Evolutionary conservation across 805 yeast species (phyloP).

Genomic region (Diddensiella santjacobensis): DNA sequence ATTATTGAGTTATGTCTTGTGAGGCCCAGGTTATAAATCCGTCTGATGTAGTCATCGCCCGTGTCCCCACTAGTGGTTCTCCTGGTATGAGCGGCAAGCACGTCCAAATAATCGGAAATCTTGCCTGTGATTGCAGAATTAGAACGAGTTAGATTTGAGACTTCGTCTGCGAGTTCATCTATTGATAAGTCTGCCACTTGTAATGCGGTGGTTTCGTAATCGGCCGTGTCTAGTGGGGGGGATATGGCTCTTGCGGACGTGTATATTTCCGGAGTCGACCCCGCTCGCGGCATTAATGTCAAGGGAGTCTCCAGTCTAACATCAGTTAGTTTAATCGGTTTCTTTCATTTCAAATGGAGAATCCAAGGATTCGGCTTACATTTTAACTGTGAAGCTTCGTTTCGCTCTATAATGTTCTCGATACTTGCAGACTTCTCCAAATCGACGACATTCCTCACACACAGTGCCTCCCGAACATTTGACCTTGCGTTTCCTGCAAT

Average conservation of each 20-base stretch:
- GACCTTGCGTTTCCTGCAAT: slow-evolving; percentile 19
- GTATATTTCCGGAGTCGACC: background rate
- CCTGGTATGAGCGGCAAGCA: background rate
- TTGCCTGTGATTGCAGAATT: background rate
- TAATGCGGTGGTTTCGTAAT: background rate
- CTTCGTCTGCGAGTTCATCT: background rate
- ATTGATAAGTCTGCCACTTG: background rate
- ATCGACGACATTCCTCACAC: slow-evolving; percentile 16
- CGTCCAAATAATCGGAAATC: background rate
- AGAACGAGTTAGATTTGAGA: background rate
- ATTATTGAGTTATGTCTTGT: background rate
- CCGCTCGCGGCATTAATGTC: background rate
- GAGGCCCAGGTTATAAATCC: background rate
- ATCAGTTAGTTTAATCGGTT: too few species aligned
- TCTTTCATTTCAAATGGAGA: too few species aligned
- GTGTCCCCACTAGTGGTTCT: background rate
- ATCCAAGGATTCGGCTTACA: slow-evolving; percentile 2
- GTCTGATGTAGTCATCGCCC: background rate
- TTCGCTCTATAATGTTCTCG: slow-evolving; percentile 21
- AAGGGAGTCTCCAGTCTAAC: background rate
- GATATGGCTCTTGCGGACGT: background rate
- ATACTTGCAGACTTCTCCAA: slow-evolving; percentile 16
- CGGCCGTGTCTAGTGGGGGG: background rate
- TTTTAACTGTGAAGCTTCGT: slow-evolving; percentile 18
- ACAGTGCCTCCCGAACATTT: slow-evolving; percentile 20